phyloP scores from a whole-genome alignment of 768 basidiomycete species.

The Rhizopogon vinicolor region DNA sequence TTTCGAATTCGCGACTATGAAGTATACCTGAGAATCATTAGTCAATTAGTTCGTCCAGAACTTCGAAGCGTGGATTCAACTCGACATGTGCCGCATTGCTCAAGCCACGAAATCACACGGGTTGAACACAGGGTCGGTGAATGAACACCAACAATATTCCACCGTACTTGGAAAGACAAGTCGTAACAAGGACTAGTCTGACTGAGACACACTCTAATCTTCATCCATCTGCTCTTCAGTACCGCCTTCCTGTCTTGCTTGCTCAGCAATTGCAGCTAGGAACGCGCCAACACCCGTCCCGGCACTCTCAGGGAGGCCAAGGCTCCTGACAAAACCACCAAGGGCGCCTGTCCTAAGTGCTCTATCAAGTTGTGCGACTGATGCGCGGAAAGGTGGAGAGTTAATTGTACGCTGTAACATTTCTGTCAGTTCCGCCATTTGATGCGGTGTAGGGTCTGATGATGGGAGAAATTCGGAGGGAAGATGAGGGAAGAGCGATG shows the following conservation, averaged over 20 bases:
- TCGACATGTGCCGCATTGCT: not conserved
- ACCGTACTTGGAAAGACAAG: not conserved
- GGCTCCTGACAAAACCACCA: conserved; percentile 64
- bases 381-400: conserved; percentile 79
- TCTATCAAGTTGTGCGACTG: conserved; percentile 78
- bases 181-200: not conserved
- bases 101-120: not conserved
- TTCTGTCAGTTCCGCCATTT: conserved; percentile 33
- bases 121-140: not conserved
- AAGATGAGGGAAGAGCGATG: conserved; percentile 74
- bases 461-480: conserved; percentile 72
- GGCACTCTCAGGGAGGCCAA: conserved; percentile 84
- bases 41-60: too few species aligned
- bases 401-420: conserved; percentile 71
- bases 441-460: conserved; percentile 42
- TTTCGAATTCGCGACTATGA: too few species aligned
- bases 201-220: conserved; percentile 30
- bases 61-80: not conserved
- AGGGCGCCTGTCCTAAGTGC: conserved; percentile 80
- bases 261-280: conserved; percentile 73
- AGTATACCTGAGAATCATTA: too few species aligned
- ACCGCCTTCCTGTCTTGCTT: conserved; percentile 44
- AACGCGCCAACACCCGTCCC: conserved; percentile 76
- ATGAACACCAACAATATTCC: not conserved
- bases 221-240: conserved; percentile 73